Evolutionary conservation across 1,284 basidiomycete genomes (phyloP).

Genomic region (Sanghuangporus sanghuang): DNA sequence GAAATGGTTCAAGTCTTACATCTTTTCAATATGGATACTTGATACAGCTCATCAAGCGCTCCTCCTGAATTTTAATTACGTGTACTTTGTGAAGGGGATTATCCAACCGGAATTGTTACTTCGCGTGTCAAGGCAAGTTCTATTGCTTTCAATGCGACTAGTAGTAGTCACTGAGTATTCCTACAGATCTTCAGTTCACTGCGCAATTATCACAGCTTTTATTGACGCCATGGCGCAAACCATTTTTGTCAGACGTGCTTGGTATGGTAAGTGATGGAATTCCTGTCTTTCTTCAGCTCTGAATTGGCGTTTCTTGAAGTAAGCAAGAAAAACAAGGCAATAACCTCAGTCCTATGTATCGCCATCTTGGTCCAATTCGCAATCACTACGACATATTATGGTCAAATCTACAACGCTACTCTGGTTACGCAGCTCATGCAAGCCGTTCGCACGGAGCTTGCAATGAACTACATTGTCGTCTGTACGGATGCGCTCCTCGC

Average conservation of each 20-base stretch:
- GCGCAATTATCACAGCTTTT: neutral
- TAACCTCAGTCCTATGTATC: neutral
- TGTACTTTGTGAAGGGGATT: too few species aligned
- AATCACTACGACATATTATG: neutral
- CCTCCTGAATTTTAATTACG: neutral
- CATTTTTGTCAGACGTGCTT: neutral
- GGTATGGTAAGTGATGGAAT: neutral
- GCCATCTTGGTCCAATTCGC: neutral
- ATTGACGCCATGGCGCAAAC: neutral
- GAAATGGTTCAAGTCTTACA: neutral
- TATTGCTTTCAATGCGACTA: too few species aligned
- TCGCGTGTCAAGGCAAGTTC: too few species aligned
- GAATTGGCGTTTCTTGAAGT: neutral
- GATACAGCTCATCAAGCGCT: conserved; percentile 1
- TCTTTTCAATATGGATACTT: neutral
- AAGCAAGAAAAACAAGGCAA: neutral
- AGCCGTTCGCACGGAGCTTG: neutral
- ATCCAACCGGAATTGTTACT: too few species aligned
- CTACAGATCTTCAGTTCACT: too few species aligned
- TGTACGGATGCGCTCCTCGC: neutral
- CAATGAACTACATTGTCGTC: neutral
- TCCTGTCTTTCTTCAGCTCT: too few species aligned
- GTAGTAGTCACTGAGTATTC: too few species aligned
- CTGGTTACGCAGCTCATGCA: neutral
- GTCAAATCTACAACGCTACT: neutral